A percentile compares a stretch with the other conserved stretches of the same genome.
phyloP scores from a whole-genome alignment of 2,329 filamentous ascomycete species.

The Nothopassalora personata region DNA sequence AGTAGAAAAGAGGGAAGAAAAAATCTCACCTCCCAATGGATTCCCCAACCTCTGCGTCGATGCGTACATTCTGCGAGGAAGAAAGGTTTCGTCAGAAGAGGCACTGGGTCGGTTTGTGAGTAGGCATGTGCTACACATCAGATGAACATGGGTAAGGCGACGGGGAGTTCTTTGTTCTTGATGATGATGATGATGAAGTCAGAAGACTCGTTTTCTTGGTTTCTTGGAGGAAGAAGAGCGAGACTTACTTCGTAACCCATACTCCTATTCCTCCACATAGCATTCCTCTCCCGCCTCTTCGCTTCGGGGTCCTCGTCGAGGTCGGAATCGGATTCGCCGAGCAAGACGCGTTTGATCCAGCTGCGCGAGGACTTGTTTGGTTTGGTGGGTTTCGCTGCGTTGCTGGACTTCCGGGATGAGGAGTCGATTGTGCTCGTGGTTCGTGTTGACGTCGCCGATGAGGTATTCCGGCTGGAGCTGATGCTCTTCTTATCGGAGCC shows the following conservation, averaged over 20 bases:
- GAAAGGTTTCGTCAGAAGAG: neutral
- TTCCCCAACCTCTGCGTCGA: slow-evolving; percentile 8
- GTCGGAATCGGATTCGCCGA: neutral
- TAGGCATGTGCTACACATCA: neutral
- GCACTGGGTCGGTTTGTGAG: neutral
- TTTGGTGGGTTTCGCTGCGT: slow-evolving; percentile 1
- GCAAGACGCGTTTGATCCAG: slow-evolving; percentile 12
- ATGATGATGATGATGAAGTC: neutral
- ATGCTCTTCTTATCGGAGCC: neutral
- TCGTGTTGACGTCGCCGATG: neutral
- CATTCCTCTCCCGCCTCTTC: slow-evolving; percentile 6
- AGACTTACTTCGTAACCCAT: slow-evolving; percentile 12
- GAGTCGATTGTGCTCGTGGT: neutral
- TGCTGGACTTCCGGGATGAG: neutral
- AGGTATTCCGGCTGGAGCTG: neutral
- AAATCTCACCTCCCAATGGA: slow-evolving; percentile 9
- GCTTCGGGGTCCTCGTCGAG: slow-evolving; percentile 8
- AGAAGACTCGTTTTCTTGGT: neutral
- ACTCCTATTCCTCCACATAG: slow-evolving; percentile 14
- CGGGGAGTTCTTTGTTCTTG: neutral
- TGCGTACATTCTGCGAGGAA: slow-evolving; percentile 1
- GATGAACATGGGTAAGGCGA: neutral
- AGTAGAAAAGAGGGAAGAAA: neutral
- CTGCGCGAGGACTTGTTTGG: slow-evolving; percentile 1
- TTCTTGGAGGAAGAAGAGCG: neutral